These are phyloP conservation scores for Sphagnum tenellum DNA, from an alignment of 225 moss, liverwort and hornwort species.

Conservation along the genomic window DNA sequence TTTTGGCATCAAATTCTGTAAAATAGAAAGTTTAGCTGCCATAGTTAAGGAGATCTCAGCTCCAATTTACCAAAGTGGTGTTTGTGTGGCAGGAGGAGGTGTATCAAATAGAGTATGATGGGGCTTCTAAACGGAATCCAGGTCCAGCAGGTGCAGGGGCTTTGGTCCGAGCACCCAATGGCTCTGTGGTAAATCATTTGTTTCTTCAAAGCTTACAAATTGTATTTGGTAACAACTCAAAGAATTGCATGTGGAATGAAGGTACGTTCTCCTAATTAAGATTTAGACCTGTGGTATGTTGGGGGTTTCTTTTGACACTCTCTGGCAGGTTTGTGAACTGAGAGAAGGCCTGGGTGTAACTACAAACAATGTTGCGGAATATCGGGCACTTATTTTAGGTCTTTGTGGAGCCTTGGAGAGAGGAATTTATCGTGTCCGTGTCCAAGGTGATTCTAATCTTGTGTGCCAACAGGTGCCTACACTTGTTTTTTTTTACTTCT, in stretches of 20 bases:
- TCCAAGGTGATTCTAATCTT: conserved; percentile 88
- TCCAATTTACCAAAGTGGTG: not conserved
- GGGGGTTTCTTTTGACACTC: not conserved
- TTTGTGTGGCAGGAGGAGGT: conserved; percentile 30
- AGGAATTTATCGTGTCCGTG: conserved; percentile 73
- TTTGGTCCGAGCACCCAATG: conserved; percentile 83
- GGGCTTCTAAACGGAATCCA: conserved; percentile 91
- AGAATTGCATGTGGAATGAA: too few relatives aligned
- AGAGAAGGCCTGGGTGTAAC: conserved; percentile 81
- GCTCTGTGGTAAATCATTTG: conserved; percentile 63
- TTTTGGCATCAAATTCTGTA: not conserved
- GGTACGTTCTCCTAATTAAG: not conserved
- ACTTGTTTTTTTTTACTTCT: too few relatives aligned
- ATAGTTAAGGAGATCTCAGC: not conserved
- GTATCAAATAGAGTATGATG: conserved; percentile 87
- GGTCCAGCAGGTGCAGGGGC: conserved; percentile 93
- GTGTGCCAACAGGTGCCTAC: conserved; percentile 72
- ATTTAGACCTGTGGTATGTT: not conserved
- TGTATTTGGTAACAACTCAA: not conserved
- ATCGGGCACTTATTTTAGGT: conserved; percentile 82
- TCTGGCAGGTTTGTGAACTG: conserved; percentile 59
- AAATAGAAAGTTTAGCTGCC: not conserved
- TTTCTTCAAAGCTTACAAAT: conserved; percentile 1
- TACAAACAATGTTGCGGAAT: conserved; percentile 96
- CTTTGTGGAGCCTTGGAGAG: conserved; percentile 72